Evolutionary conservation across 2,329 filamentous ascomycete genomes (phyloP), one percentile per base, ranked within the genome.

Genomic region (Colletotrichum sp.): DNA sequence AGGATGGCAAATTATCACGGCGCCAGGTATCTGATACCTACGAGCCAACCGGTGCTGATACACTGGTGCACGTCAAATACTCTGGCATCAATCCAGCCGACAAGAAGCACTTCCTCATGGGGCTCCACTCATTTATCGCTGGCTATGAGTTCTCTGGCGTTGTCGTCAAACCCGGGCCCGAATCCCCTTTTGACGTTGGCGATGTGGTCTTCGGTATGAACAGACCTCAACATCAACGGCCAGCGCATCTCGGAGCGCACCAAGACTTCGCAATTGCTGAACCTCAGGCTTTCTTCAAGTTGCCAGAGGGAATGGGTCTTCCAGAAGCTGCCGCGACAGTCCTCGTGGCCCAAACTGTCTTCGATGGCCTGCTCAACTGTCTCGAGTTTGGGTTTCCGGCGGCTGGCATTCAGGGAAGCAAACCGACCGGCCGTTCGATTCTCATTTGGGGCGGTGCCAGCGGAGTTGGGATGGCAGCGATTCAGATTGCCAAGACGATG

Each of bases 361-460:
- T 39, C 34, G 34, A 39, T 39, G 34, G 34, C 7, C 34, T 39
- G 34, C 34, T 39, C 34, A 39, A 39, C 7, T 16, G 36, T 43
- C 39, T 43, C 39, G 16, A 43, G 1, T 43, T 43, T 43, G 39
- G 39, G 4, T n/a, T 43, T 10, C 39, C 39, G 39, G 16, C 16
- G 39, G 39, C 39, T 43, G 39, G 39, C 0, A 43, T 43, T 1
- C 39, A n/a, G 16, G 39, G 39, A 43, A 43, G 16, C 39, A 0
- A 43, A 1, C 16, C 39, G 39, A 43, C 39, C 39, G 8, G 6
- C 16, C 39, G 16, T 9, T 43, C 52, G 52, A 21, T 85, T 6
- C 69, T 86, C 30, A 79, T 86, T 34, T 86, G 85, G 84, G 84
- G 84, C 16, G 84, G 82, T 6, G 80, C 79, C 4, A 82, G 80